Evolutionary conservation across 106 monocot species (phyloP), one percentile per base, ranked within the genome.

Genomic region (Cymbidium sinense): DNA sequence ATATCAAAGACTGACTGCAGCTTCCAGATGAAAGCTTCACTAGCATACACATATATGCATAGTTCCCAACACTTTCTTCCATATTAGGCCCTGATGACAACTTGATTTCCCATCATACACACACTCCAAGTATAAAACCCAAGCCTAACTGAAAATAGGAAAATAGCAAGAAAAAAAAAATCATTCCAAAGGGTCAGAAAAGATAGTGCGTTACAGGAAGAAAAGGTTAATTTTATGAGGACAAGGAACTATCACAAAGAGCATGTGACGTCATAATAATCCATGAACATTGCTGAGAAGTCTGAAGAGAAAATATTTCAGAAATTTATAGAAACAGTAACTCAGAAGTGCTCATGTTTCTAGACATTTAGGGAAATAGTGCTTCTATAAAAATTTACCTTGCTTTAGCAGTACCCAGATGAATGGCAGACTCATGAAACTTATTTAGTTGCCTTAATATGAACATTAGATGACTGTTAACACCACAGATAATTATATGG

Each of bases 401-500:
- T 64, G 92, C 87, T 61, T 86, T 92, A 54, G 99, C 99, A 73
- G 87, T 95, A 79, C 99, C 99, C 79, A 95, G 75, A 43, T 86
- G 87, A 80, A 99, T 92, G 3, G 99, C 84, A 81, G 95, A 95
- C 54, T 92, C 92, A 77, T 99, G 99, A 87, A 83, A 89, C 74
- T 88, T 94, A 76, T 99, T 88, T 39, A 99, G 80, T 72, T 99
- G 99, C 80, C 90, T 99, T 78, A 99, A 58, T 90, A 99, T 93
- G 80, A 82, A 99, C 50, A 83, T 47, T 23, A 99, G 82, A 89
- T 95, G 99, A 78, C 90, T 99, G 75, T 99, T 95, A 34, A 95
- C 85, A 77, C 99, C 99, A 84, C 99, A 99, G 13, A 99, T 99
- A 35, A 99, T 87, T 79, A 99, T 91, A 82, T 99, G 99, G 82